A percentile compares a stretch with the other conserved stretches of the same genome.
phyloP scores from a whole-genome alignment of 805 yeast species.

The Saccharomycopsis synnaedendra region DNA sequence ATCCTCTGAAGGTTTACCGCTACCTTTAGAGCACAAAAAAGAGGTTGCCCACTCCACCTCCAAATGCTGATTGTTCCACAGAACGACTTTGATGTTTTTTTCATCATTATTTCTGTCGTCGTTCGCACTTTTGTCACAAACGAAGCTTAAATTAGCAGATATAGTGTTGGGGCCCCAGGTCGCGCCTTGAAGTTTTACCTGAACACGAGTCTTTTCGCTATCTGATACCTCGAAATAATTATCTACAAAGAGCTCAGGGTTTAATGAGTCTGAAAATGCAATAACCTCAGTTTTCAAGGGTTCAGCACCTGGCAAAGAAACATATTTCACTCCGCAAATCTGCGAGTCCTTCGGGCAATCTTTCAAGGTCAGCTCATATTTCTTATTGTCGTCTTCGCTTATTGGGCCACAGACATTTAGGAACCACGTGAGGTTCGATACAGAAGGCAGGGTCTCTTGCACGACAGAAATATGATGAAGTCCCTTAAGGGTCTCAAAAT shows the following conservation, averaged over 20 bases:
- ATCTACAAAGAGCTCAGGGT: slow-evolving; percentile 21
- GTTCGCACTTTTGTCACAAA: slow-evolving; percentile 32
- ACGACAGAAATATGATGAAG: slow-evolving; percentile 29
- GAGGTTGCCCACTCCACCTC: slow-evolving; percentile 28
- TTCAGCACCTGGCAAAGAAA: slow-evolving; percentile 35
- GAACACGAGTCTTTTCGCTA: slow-evolving; percentile 23
- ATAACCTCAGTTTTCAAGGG: slow-evolving; percentile 49
- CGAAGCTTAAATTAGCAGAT: slow-evolving; percentile 34
- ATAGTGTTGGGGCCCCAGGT: slow-evolving; percentile 60
- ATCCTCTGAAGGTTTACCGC: slow-evolving; percentile 18
- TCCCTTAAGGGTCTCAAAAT: slow-evolving; percentile 39
- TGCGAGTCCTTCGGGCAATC: slow-evolving; percentile 64
- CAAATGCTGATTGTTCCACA: slow-evolving; percentile 18
- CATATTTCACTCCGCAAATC: slow-evolving; percentile 62
- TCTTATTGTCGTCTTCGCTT: slow-evolving; percentile 23
- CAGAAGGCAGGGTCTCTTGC: slow-evolving; percentile 71
- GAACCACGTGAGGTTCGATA: slow-evolving; percentile 51
- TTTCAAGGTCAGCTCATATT: slow-evolving; percentile 24
- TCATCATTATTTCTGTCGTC: slow-evolving; percentile 22
- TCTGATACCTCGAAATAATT: slow-evolving; percentile 18
- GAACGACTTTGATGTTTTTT: slow-evolving; percentile 16
- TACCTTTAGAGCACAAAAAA: slow-evolving; percentile 31
- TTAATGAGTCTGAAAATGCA: slow-evolving; percentile 37
- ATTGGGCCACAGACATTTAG: slow-evolving; percentile 56
- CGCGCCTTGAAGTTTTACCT: slow-evolving; percentile 36